Base-by-base conservation (phyloP, 345 rosid genomes). In the Balakata baccata region DNA sequence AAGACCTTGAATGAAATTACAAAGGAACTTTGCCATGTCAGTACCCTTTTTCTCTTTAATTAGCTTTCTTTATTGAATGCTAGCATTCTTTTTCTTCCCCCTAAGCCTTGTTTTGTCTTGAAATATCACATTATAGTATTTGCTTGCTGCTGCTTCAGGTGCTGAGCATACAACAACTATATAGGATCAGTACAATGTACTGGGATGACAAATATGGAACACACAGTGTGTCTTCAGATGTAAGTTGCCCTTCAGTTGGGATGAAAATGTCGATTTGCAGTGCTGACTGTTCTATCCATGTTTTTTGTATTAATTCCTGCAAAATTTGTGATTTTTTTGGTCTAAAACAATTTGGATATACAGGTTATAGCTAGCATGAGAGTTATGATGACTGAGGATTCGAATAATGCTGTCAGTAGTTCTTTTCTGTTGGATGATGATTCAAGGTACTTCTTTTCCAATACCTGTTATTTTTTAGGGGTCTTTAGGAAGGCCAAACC, bases 181-280 rank as follows among this genome's bases (percentile, higher is more conserved):
- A 95, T 82, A 81, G 99, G 82, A 91, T 95, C 72, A 91, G 98
- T 82, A 95, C 99, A n/a, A 95, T 95, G 98, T 95, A 95, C 78
- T 95, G 99, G 98, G 99, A 95, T 83, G 99, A 93, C 83, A 95
- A 95, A 81, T 92, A 92, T 57, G 99, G 98, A 77, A 92, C 98
- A 0, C 99, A 89, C 68, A 95, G 92, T 14, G 99, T 92, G 56
- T 95, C 98, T 61, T 89, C 98, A 17, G 98, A 95, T 53, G 99
- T 95, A 83, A 86, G 96, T 72, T 64, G 14, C 50, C 39, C 74
- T 70, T 71, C 23, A 69, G 38, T 66, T 45, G 12, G 68, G 68
- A n/a, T 64, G 59, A 52, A 38, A 51, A 18, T 60, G 75, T 52
- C 52, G 6, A 67, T 77, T 58, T 57, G 0, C 16, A 49, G 1